phyloP scores from a whole-genome alignment of 306 rosid genomes.

The Lathyrus aphaca region DNA sequence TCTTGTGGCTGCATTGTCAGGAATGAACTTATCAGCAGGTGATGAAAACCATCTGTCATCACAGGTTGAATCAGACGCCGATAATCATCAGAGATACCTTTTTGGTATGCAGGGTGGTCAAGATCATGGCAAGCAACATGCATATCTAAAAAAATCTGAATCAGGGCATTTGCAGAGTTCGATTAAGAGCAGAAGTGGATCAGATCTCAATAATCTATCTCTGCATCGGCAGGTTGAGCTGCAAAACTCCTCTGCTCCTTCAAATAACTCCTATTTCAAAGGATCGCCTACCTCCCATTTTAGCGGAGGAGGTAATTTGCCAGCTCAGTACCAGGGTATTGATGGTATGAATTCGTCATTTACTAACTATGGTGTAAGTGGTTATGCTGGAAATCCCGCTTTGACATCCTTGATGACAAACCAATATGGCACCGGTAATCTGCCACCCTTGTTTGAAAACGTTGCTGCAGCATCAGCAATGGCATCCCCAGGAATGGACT shows the following conservation, averaged over 20 bases:
- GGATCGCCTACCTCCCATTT: constrained; percentile 66
- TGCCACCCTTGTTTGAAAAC: constrained; percentile 76
- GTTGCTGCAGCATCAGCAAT: constrained; percentile 77
- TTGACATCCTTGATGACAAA: constrained; percentile 76
- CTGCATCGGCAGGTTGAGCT: constrained; percentile 64
- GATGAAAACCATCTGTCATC: constrained; percentile 66
- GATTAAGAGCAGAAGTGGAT: constrained; percentile 55
- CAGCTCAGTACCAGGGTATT: constrained; percentile 66
- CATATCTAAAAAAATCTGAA: constrained; percentile 73
- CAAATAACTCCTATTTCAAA: constrained; percentile 56
- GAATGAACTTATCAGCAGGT: constrained; percentile 74
- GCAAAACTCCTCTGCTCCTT: constrained; percentile 54
- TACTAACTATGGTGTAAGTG: constrained; percentile 67
- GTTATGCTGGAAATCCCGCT: constrained; percentile 75
- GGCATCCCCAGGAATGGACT: constrained; percentile 75
- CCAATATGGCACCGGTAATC: constrained; percentile 75
- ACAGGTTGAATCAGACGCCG: constrained; percentile 63
- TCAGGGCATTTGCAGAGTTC: constrained; percentile 37
- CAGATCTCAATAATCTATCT: constrained; percentile 49
- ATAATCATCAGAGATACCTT: constrained; percentile 64
- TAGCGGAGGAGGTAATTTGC: constrained; percentile 62
- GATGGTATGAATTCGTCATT: constrained; percentile 69
- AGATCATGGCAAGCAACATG: constrained; percentile 63
- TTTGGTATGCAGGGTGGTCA: constrained; percentile 85
- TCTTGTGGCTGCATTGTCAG: constrained; percentile 73